Percentiles rank a stretch among this genome's conserved stretches.
phyloP scores from a whole-genome alignment of 1,284 basidiomycete genomes.

The Anthracocystis setariae region DNA sequence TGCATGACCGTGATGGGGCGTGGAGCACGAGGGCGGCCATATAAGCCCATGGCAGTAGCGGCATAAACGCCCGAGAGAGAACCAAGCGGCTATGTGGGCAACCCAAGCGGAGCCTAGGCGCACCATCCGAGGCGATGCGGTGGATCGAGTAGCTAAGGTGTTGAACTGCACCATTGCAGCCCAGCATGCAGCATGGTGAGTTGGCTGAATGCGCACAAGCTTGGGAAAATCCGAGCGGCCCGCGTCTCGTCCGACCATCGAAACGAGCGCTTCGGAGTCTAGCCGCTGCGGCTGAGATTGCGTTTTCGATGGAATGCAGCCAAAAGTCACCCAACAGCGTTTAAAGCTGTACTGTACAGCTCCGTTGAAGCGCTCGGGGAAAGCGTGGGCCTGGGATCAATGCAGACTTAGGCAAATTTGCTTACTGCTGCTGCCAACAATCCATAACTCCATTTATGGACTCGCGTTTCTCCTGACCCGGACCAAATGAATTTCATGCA shows the following conservation, averaged over 20 bases:
- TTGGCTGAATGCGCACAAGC: conserved; percentile 6
- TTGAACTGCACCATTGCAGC: too few relatives aligned
- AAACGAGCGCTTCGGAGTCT: conserved; percentile 1
- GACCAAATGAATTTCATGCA: neutral
- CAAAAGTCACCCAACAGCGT: neutral
- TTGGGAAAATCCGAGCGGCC: conserved; percentile 36
- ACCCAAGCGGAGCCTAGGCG: too few relatives aligned
- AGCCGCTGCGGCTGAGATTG: neutral
- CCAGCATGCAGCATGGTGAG: neutral
- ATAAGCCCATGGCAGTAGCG: neutral
- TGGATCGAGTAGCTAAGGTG: too few relatives aligned
- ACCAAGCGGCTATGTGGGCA: neutral
- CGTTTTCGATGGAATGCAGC: conserved; percentile 8
- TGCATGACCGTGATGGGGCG: too few relatives aligned
- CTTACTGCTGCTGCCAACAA: too few relatives aligned
- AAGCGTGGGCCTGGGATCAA: too few relatives aligned
- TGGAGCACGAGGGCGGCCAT: too few relatives aligned
- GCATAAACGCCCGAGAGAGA: neutral
- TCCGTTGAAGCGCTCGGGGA: neutral
- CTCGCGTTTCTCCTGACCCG: neutral
- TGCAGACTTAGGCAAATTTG: too few relatives aligned
- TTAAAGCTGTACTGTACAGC: neutral
- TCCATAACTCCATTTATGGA: too few relatives aligned
- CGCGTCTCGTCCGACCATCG: conserved; percentile 16
- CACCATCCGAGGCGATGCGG: too few relatives aligned